Evolutionary conservation across 2,329 filamentous ascomycete genomes (phyloP), one percentile per base, ranked within the genome.

Genomic region (Lasiodiplodia hormozganensis): DNA sequence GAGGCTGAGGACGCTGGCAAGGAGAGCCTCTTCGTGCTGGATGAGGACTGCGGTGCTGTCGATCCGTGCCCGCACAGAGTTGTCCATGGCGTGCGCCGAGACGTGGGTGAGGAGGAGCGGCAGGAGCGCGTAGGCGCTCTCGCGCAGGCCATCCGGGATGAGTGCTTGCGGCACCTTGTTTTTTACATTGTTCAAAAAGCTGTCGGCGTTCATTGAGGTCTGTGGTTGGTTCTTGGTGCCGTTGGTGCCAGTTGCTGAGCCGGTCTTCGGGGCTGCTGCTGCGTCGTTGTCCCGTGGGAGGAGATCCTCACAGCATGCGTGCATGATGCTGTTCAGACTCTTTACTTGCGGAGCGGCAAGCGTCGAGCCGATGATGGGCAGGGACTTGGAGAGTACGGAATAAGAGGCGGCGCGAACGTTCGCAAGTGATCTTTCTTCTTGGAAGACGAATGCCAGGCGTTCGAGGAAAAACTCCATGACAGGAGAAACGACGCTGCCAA

Each of bases 1-100:
- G 0, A 93, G 92, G 78, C 96, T 93, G 69, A 97, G 82, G 14
- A 96, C 89, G 77, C 93, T 95, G 6, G 93, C 89, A 12, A 96
- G 76, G 86, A 97, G 92, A 52, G 92, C 90, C 38, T 89, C 84
- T 75, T 89, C 89, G 77, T 90, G 85, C 69, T 86, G 85, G 5
- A 85, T 87, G 25, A 97, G 81, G 68, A 97, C 90, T 23, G 93
- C 91, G 2, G 92, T 92, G 71, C 92, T 91, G 75, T 97, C 93
- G 70, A 97, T 85, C 60, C 93, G 88, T 12, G 89, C 87, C 65
- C 95, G 90, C 23, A 93, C 76, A 2, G 91, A 87, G 10, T 90
- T 87, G n/a, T 91, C 87, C 47, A 97, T 80, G 75, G 88, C 85
- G 62, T 88, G 84, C 68, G 91, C 87, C 1, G 90, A 89, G 3